These are phyloP conservation scores for Fusarium pseudograminearum DNA, from an alignment of 2,329 filamentous ascomycete species.

Conservation along the genomic window DNA sequence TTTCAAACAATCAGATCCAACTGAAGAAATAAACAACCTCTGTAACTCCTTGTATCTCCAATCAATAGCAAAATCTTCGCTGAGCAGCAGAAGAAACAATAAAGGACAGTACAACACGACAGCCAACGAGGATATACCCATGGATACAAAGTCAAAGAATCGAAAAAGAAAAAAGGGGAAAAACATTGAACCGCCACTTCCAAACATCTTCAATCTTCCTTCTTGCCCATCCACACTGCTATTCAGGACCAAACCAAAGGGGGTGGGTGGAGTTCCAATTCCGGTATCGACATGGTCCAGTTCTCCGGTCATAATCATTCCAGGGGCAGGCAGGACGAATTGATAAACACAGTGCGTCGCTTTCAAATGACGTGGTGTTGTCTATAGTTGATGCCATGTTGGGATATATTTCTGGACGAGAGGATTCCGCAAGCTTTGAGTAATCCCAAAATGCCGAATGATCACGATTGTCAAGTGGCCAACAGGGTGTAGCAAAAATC, in stretches of 20 bases:
- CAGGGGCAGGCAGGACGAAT: background rate
- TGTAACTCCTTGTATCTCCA: slow-evolving; percentile 21
- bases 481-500: slow-evolving; percentile 31
- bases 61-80: background rate
- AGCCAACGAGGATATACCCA: slow-evolving; percentile 7
- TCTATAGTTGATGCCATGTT: slow-evolving; percentile 2
- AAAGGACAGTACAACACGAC: slow-evolving; percentile 2
- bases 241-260: background rate
- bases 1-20: background rate
- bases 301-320: slow-evolving; percentile 1
- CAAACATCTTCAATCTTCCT: background rate
- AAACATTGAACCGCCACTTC: background rate
- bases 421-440: background rate
- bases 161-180: background rate
- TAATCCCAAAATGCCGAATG: slow-evolving; percentile 8
- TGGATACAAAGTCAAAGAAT: slow-evolving; percentile 10
- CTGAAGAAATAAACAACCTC: background rate
- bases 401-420: background rate
- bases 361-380: background rate
- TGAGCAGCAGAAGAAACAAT: background rate
- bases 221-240: slow-evolving; percentile 5
- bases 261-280: background rate
- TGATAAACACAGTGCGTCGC: background rate
- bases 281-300: background rate
- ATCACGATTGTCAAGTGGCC: slow-evolving; percentile 26